A percentile compares a stretch with the other conserved stretches of the same genome.
These are phyloP conservation scores for Solanum appendiculatum DNA, from an alignment of 257 asterid genomes.

Conservation along the genomic window DNA sequence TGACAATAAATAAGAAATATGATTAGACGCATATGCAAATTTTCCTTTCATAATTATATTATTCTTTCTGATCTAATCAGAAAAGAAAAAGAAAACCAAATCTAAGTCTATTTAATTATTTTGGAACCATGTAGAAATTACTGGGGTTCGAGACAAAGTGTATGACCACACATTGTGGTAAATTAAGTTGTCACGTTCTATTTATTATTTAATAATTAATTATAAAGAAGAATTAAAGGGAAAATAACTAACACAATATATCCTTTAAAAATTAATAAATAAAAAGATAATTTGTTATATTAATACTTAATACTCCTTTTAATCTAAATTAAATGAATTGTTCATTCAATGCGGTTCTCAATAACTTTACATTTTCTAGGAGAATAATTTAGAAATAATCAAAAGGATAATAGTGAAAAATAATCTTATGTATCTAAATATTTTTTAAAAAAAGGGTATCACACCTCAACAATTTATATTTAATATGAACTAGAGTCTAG, in stretches of 20 bases:
- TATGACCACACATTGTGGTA: neutral
- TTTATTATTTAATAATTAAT: neutral
- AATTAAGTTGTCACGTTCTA: neutral
- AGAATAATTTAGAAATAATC: no score
- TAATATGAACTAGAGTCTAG: no score
- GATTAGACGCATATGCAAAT: neutral
- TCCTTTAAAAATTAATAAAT: no score
- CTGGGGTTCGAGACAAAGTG: neutral
- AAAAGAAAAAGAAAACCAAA: neutral
- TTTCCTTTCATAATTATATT: neutral
- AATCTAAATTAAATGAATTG: no score
- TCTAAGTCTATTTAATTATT: neutral
- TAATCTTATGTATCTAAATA: no score
- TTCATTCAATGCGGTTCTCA: no score
- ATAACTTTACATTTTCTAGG: no score
- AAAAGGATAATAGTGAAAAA: no score
- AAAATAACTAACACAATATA: neutral
- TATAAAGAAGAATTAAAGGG: neutral
- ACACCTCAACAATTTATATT: no score
- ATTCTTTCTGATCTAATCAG: neutral
- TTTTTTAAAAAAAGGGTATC: no score
- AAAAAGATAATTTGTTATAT: no score
- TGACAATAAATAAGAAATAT: neutral
- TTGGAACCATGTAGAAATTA: neutral
- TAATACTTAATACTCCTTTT: no score